Evolutionary conservation across 805 yeast species (phyloP), one percentile per base, ranked within the genome.

Genomic region (Yamadazyma tumulicola): DNA sequence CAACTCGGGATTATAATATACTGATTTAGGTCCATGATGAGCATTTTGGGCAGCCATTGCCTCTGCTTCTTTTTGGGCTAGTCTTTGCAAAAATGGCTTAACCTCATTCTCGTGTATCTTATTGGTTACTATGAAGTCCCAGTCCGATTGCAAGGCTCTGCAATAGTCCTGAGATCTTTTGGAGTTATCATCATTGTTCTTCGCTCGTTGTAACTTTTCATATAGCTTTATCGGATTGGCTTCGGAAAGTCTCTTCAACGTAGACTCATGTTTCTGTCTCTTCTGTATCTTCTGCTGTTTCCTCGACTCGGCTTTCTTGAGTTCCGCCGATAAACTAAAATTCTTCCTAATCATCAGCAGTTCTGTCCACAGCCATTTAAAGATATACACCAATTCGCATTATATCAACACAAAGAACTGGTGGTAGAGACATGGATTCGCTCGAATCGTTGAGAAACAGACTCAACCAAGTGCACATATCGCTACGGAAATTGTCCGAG

Each of bases 1-100:
- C 61, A 82, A 69, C 41, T 80, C 85, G 4, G 81, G 78, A 45
- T 81, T 81, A 53, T 75, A 79, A 49, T 73, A 81, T 1, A 78
- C 61, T 6, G 85, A 77, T 24, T 64, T 56, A 19, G 45, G 48
- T 2, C 79, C 81, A 46, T 74, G 55, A 6, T 61, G 55, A 32
- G 49, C 62, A 41, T 38, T 46, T n/a, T 36, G 41, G 29, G 37
- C 49, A 26, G 34, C 37, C 20, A 38, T 38, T 26, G 44, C 39
- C 21, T 47, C 41, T 20, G 37, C 35, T 26, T 49, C 45, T 21
- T 50, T 46, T 25, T 35, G 28, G 31, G 54, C 49, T 17, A 46
- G 20, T 31, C 41, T 40, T 28, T 39, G 51, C 18, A 62, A 34
- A 30, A 62, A 54, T 2, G 41, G 26, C 5, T 46, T 43, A 1